Conservation (phyloP, 352 stramenopile species). For the Hyaloperonospora brassicae region DNA sequence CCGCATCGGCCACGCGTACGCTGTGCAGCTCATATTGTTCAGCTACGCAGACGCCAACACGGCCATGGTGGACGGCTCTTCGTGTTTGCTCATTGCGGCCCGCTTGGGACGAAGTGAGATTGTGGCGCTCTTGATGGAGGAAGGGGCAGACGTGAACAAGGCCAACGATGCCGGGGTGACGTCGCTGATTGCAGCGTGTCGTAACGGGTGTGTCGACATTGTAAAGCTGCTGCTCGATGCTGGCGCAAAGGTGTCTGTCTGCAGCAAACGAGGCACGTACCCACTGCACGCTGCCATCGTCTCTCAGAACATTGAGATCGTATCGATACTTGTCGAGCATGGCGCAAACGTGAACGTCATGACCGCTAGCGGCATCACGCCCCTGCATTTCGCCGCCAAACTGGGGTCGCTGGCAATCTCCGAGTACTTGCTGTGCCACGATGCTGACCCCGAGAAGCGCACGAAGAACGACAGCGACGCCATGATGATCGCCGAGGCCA, state of each 20-base stretch:
- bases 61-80: slow-evolving; percentile 48
- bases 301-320: slow-evolving; percentile 54
- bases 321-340: slow-evolving; percentile 51
- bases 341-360: slow-evolving; percentile 64
- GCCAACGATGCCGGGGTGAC: slow-evolving; percentile 57
- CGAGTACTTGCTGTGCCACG: slow-evolving; percentile 54
- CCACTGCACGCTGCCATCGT: slow-evolving; percentile 61
- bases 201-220: slow-evolving; percentile 50
- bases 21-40: slow-evolving; percentile 65
- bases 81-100: slow-evolving; percentile 64
- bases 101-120: slow-evolving; percentile 63
- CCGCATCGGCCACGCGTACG: slow-evolving; percentile 65
- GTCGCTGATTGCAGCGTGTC: slow-evolving; percentile 59
- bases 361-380: slow-evolving; percentile 63
- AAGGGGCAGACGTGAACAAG: slow-evolving; percentile 56
- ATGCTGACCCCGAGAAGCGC: slow-evolving; percentile 54
- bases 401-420: slow-evolving; percentile 50
- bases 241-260: slow-evolving; percentile 34
- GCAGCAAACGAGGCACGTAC: slow-evolving; percentile 50
- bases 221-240: slow-evolving; percentile 46
- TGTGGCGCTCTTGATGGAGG: slow-evolving; percentile 50
- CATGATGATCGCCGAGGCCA: slow-evolving; percentile 62
- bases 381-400: slow-evolving; percentile 69
- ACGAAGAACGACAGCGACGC: slow-evolving; percentile 75
- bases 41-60: slow-evolving; percentile 63